Evolutionary conservation across 257 asterid species (phyloP), one percentile per base, ranked within the genome.

Genomic region (Solanum medicagineum): DNA sequence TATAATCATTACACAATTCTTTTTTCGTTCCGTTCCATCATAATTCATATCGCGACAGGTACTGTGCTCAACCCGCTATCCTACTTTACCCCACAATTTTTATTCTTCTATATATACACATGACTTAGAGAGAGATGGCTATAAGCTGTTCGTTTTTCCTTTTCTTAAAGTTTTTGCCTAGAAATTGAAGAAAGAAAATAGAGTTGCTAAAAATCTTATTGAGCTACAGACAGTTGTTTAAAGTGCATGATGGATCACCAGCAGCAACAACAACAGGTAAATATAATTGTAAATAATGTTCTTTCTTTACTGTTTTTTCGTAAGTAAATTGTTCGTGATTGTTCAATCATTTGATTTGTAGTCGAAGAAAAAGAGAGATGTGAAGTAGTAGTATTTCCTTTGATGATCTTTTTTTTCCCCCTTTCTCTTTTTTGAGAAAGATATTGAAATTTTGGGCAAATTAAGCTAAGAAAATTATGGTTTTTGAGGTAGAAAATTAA

Each of bases 201-300:
- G 66, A 59, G 66, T 59, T 59, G 65, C 13, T 8, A 20, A 42
- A 20, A 42, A 42, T 42, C 9, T 42, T 42, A 42, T 6, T 6
- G 47, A 42, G 13, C 14, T 57, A 20, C 2, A 19, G 0, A 20
- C 29, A 20, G n/a, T 51, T 74, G 81, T 3, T 73, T 19, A n/a
- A 16, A 54, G 91, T 89, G 92, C 87, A 89, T 89, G 22, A 95
- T 95, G 98, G 98, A 93, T 87, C 94, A 86, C 8, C 90, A 80
- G 22, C 94, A 90, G 22, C 79, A 59, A 9, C 66, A 59, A 79
- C 93, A 91, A 68, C 98, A 93, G 97, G 97, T 94, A 84, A 60
- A 82, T 56, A 80, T 54, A 40, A 6, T 44, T 44, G 10, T 65
- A 14, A 14, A 65, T 6, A 5, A 24, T 57, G 1, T 57, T 57